Base-by-base conservation (phyloP, 352 stramenopile species). In the Nothophytophthora sp. region DNA sequence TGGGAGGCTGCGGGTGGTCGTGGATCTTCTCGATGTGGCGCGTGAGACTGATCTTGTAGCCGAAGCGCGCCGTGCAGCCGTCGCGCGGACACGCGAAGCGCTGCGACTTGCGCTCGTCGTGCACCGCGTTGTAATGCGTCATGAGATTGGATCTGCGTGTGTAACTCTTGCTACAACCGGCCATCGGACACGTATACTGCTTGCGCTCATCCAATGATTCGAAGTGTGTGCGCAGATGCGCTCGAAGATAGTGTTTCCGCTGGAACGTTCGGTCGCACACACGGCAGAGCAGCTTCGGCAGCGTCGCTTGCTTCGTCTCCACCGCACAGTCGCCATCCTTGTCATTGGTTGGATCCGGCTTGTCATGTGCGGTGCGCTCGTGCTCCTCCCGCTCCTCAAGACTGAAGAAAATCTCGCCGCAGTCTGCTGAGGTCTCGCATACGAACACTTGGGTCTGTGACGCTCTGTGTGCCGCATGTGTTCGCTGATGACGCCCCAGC, bases 61-160 rank as follows among this genome's bases (percentile, higher is more conserved):
- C 72, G 49, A 94, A 94, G 12, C 63, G 69, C 18, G 75, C 77
- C 4, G 67, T 53, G 47, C 84, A 94, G 8, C 60, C 66, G 1
- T 80, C 71, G 15, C 70, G 60, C 5, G 75, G 76, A 51, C 84
- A 94, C 42, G 59, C 65, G 60, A 90, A 94, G 20, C 73, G 73
- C 60, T 69, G 54, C 9, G 73, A 84, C 45, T 82, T 84, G 57
- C 62, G 54, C 4, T 67, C 50, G 28, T 89, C 77, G 35, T 92
- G 81, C 23, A 77, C 68, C 7, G 78, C 76, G 50, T 90, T 88
- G 41, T 85, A 86, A 48, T 92, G 83, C 22, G 76, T 55, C 70
- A 88, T 90, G 20, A 92, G 36, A 28, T 94, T 94, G 9, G 79
- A 84, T 23, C 77, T 63, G 18, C 73, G 74, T n/a, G 81, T 90